These are phyloP conservation scores for Mortierella sp. DNA, from an alignment of 371 early-diverging fungal genomes.

Conservation along the genomic window DNA sequence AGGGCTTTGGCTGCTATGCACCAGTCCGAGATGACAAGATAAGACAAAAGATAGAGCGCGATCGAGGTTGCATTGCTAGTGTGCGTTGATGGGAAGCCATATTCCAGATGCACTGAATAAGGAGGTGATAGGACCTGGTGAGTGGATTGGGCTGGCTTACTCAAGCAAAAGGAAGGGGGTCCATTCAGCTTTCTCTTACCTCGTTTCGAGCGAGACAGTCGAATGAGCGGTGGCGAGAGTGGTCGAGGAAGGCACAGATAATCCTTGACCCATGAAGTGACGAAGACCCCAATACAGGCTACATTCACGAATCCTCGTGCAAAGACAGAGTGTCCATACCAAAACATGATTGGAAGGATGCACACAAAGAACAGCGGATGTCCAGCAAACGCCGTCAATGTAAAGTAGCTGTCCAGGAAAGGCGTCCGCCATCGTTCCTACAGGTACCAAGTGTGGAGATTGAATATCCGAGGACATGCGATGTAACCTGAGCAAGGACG, in stretches of 20 bases:
- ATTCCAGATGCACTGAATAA: conserved; percentile 61
- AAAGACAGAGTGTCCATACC: conserved; percentile 51
- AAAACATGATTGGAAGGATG: conserved; percentile 48
- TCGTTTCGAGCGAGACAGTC: conserved; percentile 67
- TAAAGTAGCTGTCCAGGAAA: conserved; percentile 46
- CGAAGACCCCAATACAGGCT: conserved; percentile 41
- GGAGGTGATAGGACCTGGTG: background rate
- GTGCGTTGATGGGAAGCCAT: conserved; percentile 87
- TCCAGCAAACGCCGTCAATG: conserved; percentile 51
- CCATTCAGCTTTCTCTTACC: too few relatives aligned
- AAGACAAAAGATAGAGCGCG: conserved; percentile 70
- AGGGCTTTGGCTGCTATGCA: conserved; percentile 44
- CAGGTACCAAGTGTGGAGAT: background rate
- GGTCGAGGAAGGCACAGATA: conserved; percentile 81
- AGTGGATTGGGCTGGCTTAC: too few relatives aligned
- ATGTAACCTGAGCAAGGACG: too few relatives aligned
- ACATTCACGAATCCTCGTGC: conserved; percentile 50
- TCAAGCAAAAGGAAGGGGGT: too few relatives aligned
- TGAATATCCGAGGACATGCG: too few relatives aligned
- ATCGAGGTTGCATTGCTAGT: conserved; percentile 77
- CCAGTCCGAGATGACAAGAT: conserved; percentile 52
- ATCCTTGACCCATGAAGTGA: conserved; percentile 64
- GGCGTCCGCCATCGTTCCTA: conserved; percentile 43
- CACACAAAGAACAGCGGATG: conserved; percentile 51
- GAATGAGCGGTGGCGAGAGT: conserved; percentile 73